Conservation (phyloP, 768 basidiomycete species). For the Calocybe indica region DNA sequence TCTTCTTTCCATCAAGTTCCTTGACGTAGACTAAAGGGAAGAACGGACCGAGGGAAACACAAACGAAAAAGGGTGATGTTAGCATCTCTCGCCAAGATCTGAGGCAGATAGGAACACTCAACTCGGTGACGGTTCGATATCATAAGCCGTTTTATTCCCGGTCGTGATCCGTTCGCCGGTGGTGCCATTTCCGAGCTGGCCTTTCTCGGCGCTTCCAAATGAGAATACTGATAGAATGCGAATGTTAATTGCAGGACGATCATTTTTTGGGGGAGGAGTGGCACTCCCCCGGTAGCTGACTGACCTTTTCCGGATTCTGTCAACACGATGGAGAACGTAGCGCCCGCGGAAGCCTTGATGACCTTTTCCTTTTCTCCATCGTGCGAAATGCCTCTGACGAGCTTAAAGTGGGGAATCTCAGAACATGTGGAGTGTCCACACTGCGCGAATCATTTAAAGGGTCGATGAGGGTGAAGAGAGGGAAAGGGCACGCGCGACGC, state of each 20-base stretch:
- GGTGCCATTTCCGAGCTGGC: conserved; percentile 88
- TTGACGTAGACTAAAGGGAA: conserved; percentile 56
- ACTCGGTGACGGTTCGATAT: conserved; percentile 71
- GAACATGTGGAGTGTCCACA: conserved; percentile 65
- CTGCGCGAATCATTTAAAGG: conserved; percentile 26
- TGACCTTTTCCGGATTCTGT: conserved; percentile 77
- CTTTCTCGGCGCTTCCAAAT: conserved; percentile 88
- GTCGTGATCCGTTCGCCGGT: conserved; percentile 90
- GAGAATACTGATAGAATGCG: conserved; percentile 58
- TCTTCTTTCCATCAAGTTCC: conserved; percentile 70
- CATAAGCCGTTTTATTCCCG: conserved; percentile 79
- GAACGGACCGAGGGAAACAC: not conserved
- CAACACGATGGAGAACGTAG: conserved; percentile 79
- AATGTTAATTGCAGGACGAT: not conserved
- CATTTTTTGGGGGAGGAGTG: not conserved
- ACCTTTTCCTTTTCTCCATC: conserved; percentile 60
- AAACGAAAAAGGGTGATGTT: not conserved
- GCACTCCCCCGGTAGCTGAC: conserved; percentile 7
- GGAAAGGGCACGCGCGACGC: conserved; percentile 12
- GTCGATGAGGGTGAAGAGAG: not conserved
- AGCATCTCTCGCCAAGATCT: not conserved
- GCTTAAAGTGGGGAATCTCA: conserved; percentile 63
- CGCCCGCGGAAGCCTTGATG: conserved; percentile 72
- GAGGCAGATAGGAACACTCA: conserved; percentile 11
- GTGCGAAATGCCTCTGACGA: conserved; percentile 51